phyloP scores from a whole-genome alignment of 2,329 filamentous ascomycete species.

The Botrytis cinerea region DNA sequence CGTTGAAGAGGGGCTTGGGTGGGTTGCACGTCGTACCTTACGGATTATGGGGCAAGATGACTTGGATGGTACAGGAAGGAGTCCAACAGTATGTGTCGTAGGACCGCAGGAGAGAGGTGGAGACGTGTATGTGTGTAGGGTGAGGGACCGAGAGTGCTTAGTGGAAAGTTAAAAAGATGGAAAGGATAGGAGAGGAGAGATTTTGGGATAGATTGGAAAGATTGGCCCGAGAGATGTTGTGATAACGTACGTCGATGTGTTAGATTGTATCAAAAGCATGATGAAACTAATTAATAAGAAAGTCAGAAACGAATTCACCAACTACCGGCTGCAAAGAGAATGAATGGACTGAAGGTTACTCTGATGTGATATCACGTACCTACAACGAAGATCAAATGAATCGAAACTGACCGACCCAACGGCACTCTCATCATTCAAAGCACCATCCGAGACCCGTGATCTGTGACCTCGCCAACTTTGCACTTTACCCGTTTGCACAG shows the following conservation, averaged over 20 bases:
- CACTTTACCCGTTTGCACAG: conserved; percentile 4
- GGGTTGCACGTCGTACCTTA: neutral
- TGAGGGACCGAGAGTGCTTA: neutral
- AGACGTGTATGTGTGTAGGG: neutral
- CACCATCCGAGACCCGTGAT: neutral
- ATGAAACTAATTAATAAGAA: too few relatives aligned
- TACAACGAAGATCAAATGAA: neutral
- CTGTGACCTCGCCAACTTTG: neutral
- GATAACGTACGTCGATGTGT: neutral
- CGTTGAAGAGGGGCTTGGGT: neutral
- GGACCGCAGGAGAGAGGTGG: neutral
- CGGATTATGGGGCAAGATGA: neutral
- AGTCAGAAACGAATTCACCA: too few relatives aligned
- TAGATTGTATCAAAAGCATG: neutral
- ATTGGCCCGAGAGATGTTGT: neutral
- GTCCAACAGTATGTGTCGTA: neutral
- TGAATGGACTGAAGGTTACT: neutral
- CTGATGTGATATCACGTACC: neutral
- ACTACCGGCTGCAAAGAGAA: too few relatives aligned
- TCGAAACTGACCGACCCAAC: neutral
- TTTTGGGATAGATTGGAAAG: too few relatives aligned
- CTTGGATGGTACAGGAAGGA: neutral
- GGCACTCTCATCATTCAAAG: neutral
- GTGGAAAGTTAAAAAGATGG: neutral
- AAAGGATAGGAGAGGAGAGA: neutral